Percentiles rank a stretch among this genome's conserved stretches.
Conservation (phyloP, 2,329 filamentous ascomycete genomes). For the Pyrenochaeta sp. region DNA sequence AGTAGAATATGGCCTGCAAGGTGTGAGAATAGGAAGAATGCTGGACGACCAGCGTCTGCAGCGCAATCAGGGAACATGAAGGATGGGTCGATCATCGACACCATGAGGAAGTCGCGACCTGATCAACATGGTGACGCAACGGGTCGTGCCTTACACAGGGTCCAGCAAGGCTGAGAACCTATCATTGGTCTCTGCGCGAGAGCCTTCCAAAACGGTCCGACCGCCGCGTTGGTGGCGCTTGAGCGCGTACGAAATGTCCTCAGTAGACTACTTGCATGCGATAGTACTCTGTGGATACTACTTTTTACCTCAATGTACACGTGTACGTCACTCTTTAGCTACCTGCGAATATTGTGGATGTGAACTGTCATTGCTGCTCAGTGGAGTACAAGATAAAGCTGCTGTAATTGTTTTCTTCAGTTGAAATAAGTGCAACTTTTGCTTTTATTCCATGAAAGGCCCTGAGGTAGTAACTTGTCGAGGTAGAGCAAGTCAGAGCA, state of each 20-base stretch:
- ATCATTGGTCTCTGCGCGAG: conserved; percentile 15
- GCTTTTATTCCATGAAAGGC: too few relatives aligned
- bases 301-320: too few relatives aligned
- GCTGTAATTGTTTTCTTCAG: too few relatives aligned
- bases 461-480: neutral
- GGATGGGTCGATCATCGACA: conserved; percentile 24
- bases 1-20: conserved; percentile 12
- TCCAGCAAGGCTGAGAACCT: conserved; percentile 26
- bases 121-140: conserved; percentile 34
- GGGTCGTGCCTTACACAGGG: conserved; percentile 27
- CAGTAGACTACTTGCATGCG: neutral
- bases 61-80: conserved; percentile 32
- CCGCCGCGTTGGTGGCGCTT: conserved; percentile 4
- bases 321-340: neutral
- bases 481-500: neutral
- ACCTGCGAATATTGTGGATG: neutral
- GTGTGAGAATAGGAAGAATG: conserved; percentile 14
- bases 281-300: neutral
- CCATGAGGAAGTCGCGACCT: conserved; percentile 35
- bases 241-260: neutral
- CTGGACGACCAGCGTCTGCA: conserved; percentile 17
- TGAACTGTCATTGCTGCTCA: too few relatives aligned
- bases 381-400: too few relatives aligned
- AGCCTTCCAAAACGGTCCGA: conserved; percentile 16
- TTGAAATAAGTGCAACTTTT: too few relatives aligned